Base-by-base conservation (phyloP, 192 early-diverging fungal species). In the Podila horticola region DNA sequence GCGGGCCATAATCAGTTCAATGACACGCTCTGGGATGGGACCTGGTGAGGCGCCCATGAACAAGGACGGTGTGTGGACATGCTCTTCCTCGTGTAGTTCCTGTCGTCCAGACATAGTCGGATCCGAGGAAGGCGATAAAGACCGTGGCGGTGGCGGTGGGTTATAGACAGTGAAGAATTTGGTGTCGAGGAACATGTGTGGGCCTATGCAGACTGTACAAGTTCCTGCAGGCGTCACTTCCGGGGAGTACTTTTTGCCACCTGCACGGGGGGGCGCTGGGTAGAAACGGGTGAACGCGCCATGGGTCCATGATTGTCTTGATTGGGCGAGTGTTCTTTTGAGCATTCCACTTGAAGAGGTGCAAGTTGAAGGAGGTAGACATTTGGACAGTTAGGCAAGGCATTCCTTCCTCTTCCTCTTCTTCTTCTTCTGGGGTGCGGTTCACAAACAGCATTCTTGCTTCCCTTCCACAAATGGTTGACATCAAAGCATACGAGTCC, bases 121-220 rank as follows among this genome's bases (percentile, higher is more conserved):
- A 19, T 10, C 20, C 12, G 55, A 24, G 12, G 22, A 26, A n/a
- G 55, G 26, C 0, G 55, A 28, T 3, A 22, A 58, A 10, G 26
- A 28, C 55, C 22, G 45, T n/a, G 58, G 22, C 13, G 69, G 69
- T 55, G 71, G 71, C 2, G 64, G 34, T 29, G 77, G 77, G 62
- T 81, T 81, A 58, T 58, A 61, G 10, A 81, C 71, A 8, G 62
- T 41, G 62, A 45, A 81, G 45, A 81, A 81, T 48, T 62, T 66
- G 31, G 75, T 79, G 45, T 79, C 69, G 50, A 79, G 50, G 57
- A 79, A 76, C 19, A 76, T 70, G 38, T 76, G 74, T 7, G 74
- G 74, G 26, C 74, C 75, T n/a, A 79, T 79, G 59, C 75, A 79
- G 50, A 79, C 69, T 24, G 71, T 73, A 29, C 66, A 81, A 17